Evolutionary conservation across 495 filamentous ascomycete genomes (phyloP), one percentile per base, ranked within the genome.

Genomic region (Extremus antarcticus): DNA sequence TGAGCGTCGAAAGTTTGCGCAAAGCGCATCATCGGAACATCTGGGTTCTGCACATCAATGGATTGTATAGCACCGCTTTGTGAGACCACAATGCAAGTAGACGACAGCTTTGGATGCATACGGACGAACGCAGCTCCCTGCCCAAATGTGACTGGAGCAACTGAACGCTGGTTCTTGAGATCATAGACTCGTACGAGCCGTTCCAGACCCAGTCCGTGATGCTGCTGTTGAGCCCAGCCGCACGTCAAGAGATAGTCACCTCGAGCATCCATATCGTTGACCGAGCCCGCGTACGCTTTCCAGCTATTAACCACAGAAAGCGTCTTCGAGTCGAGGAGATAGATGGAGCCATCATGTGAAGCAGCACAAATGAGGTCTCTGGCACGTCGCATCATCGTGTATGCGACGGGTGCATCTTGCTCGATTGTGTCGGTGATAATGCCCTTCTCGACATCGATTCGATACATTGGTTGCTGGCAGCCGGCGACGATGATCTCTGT

Each of bases 241-340:
- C 92, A 99, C 22, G 90, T 96, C 19, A 96, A 83, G 25, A 97
- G 78, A 57, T 88, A 88, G 63, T 95, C 89, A 58, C 87, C 84
- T 53, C 89, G 85, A 7, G 88, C 88, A 70, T 97, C 91, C 86
- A 99, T 95, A 65, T 96, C 90, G 65, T 87, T 91, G 59, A 97
- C 86, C 22, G 77, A 80, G 2, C 86, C 83, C 2, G 79, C 77
- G 58, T 97, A 90, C 3, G 90, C 88, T 58, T 88, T 86, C 87
- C 91, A 97, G 15, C 78, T 78, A 63, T 90, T 94, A 46, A 90
- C 74, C 15, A 94, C 72, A 29, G 79, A 77, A 56, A 96, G 85
- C 50, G 77, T 85, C 25, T 76, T 68, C 10, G 89, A 78, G 68
- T 95, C 91, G 16, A 99, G 71, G 2, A 96, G 79, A 66, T 96